These are phyloP conservation scores for Saturnispora sanitii DNA, from an alignment of 805 yeast species.

Conservation along the genomic window DNA sequence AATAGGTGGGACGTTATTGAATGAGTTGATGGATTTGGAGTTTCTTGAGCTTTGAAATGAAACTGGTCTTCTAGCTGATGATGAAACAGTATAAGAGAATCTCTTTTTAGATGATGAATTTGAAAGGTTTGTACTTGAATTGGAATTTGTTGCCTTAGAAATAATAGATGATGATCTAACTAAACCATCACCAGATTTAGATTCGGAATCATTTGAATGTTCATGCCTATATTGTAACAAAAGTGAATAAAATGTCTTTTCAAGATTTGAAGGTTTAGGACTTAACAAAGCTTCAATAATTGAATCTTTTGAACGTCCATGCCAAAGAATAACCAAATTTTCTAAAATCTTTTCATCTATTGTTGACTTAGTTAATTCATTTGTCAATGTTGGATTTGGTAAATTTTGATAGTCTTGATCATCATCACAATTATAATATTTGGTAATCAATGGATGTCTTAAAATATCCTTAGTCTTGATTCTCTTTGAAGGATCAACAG, in stretches of 20 bases:
- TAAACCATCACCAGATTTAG: conserved; percentile 10
- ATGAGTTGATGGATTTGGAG: conserved; percentile 15
- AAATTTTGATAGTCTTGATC: conserved; percentile 30
- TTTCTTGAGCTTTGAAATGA: conserved; percentile 31
- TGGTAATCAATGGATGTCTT: conserved; percentile 69
- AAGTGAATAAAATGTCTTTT: conserved; percentile 31
- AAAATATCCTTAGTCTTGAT: conserved; percentile 70
- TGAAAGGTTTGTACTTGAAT: neutral
- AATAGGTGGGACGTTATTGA: conserved; percentile 10
- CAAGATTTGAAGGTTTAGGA: conserved; percentile 23
- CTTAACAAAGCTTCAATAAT: conserved; percentile 23
- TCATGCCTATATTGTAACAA: conserved; percentile 29
- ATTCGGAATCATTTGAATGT: conserved; percentile 16
- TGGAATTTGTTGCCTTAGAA: conserved; percentile 18
- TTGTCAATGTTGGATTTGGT: conserved; percentile 43
- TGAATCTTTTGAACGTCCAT: conserved; percentile 36
- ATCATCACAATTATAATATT: conserved; percentile 47
- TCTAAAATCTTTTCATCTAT: conserved; percentile 45
- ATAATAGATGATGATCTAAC: conserved; percentile 26
- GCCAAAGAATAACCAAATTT: conserved; percentile 49
- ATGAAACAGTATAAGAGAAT: conserved; percentile 34
- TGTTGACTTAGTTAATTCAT: conserved; percentile 34
- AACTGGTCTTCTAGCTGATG: conserved; percentile 35
- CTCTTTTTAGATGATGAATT: conserved; percentile 28
- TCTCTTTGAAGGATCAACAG: conserved; percentile 71